Conservation (phyloP, 2,329 filamentous ascomycete genomes). For the Coniochaeta prunicola region DNA sequence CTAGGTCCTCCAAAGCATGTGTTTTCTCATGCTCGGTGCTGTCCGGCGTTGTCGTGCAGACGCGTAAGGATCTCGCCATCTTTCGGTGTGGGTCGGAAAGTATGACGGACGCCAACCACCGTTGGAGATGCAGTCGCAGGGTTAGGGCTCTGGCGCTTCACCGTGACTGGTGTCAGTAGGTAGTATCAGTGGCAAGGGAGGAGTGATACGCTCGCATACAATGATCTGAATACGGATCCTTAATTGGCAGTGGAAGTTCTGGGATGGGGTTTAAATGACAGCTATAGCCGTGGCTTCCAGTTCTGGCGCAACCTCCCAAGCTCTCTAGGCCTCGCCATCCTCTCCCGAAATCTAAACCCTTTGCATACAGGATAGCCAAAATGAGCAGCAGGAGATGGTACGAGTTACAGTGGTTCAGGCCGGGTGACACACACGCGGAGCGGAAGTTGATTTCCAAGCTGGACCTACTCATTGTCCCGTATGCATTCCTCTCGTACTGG, state of each 20-base stretch:
- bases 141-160: not conserved
- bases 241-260: not conserved
- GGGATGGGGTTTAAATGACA: not conserved
- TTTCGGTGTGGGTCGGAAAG: not conserved
- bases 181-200: not conserved
- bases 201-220: too few species aligned
- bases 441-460: slow-evolving; percentile 46
- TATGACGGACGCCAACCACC: too few species aligned
- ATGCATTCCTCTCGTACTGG: slow-evolving; percentile 48
- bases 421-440: slow-evolving; percentile 41
- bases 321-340: not conserved
- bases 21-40: not conserved
- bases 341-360: not conserved
- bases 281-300: not conserved
- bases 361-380: not conserved
- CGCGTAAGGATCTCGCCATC: not conserved
- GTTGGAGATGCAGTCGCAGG: too few species aligned
- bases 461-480: slow-evolving; percentile 47
- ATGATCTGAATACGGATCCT: not conserved
- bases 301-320: not conserved
- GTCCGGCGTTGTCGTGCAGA: not conserved
- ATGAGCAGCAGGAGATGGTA: slow-evolving; percentile 23
- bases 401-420: slow-evolving; percentile 38
- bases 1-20: not conserved
- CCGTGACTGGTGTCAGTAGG: not conserved